phyloP scores from a whole-genome alignment of 2,329 filamentous ascomycete species.

The Apiospora rasikravindrae region DNA sequence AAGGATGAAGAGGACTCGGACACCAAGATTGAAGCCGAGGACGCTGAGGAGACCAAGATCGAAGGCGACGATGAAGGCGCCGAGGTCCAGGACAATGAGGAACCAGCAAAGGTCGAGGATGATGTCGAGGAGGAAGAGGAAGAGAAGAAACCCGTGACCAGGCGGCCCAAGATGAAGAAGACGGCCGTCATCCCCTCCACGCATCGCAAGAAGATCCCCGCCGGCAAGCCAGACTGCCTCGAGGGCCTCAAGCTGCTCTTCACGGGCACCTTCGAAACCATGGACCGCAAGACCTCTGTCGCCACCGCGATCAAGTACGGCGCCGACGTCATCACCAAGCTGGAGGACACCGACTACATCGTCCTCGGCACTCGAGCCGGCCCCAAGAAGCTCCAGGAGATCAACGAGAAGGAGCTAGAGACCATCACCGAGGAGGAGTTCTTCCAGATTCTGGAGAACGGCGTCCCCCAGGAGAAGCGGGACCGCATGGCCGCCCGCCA shows the following conservation, averaged over 20 bases:
- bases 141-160: not conserved
- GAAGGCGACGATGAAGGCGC: constrained; percentile 11
- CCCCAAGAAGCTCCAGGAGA: constrained; percentile 24
- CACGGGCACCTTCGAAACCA: constrained; percentile 27
- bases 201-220: constrained; percentile 26
- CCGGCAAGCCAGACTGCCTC: constrained; percentile 23
- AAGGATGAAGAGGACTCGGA: not conserved
- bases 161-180: constrained; percentile 19
- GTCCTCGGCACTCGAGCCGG: constrained; percentile 25
- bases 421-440: constrained; percentile 27
- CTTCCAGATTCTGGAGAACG: constrained; percentile 27
- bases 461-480: constrained; percentile 24
- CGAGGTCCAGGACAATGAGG: constrained; percentile 12
- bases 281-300: constrained; percentile 26
- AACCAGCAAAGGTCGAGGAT: not conserved
- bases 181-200: constrained; percentile 24
- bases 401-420: constrained; percentile 26
- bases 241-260: constrained; percentile 25
- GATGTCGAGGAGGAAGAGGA: constrained; percentile 23
- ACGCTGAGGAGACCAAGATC: not conserved
- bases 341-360: constrained; percentile 28
- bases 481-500: constrained; percentile 23
- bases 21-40: not conserved
- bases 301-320: constrained; percentile 37
- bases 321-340: constrained; percentile 25